Base-by-base conservation (phyloP, 805 yeast genomes). In the Wickerhamiella brachini region DNA sequence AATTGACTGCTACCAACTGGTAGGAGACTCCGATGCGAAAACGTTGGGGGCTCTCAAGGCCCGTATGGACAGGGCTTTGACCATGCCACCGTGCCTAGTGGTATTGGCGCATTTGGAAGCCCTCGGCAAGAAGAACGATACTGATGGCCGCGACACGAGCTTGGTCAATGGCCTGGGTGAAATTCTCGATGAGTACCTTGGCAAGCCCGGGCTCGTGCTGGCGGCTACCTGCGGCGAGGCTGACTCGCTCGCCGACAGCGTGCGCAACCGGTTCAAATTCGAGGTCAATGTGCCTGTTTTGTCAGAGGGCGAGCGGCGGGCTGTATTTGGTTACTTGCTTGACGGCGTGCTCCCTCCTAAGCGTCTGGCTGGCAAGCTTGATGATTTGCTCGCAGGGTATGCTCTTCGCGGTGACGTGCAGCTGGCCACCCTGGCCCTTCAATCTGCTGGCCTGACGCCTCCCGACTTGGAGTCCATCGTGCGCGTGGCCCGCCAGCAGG, bases 401-500 rank as follows among this genome's bases (percentile, higher is more conserved):
- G 52, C 55, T 1, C 56, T 69, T 6, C 64, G 76, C 17, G 67
- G 69, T 13, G 81, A 83, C 57, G 77, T 88, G 3, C 74, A 79
- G 2, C 58, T 76, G 5, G 67, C 72, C 1, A 67, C 77, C 0
- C 68, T 93, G 29, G 83, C 97, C 0, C 67, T 84, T 48, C 95
- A 88, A 59, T 84, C 95, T 53, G 97, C 97, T 2, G 97, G 97
- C 20, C 71, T 90, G 50, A 84, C 93, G 0, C 95, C 97, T 1
- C 71, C 83, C 20, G 97, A 93, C 64, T 70, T 90, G 46, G 68
- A 68, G 2, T 78, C 90, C 0, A 85, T 88, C 53, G 77, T 88
- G 5, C 73, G 76, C 18, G 76, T 74, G 49, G 82, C 95, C 1
- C 78, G 79, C 56, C 68, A 71, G 29, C 59, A 72, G 26, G 83